These are phyloP conservation scores for Suhomyces tanzawaensis DNA, from an alignment of 805 yeast species.

Conservation along the genomic window DNA sequence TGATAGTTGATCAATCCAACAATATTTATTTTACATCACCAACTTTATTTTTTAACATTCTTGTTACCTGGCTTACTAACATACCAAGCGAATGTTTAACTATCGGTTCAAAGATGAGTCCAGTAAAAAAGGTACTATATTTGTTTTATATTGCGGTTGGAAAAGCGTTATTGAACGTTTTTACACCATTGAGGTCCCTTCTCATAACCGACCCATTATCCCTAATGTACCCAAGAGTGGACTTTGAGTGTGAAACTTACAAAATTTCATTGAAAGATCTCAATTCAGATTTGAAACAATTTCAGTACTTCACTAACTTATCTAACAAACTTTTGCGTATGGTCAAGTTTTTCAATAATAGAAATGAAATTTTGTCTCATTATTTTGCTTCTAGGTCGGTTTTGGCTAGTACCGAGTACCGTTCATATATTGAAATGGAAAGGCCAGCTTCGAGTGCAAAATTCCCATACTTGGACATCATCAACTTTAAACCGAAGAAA, in stretches of 20 bases:
- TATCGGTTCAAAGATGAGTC: slow-evolving; percentile 24
- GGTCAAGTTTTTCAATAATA: slow-evolving; percentile 32
- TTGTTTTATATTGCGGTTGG: slow-evolving; percentile 37
- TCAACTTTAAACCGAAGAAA: slow-evolving; percentile 16
- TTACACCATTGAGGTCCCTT: slow-evolving; percentile 34
- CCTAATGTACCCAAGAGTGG: slow-evolving; percentile 30
- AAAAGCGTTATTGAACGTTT: slow-evolving; percentile 29
- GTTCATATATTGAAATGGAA: slow-evolving; percentile 12
- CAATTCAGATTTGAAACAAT: slow-evolving; percentile 18
- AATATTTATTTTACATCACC: slow-evolving; percentile 27
- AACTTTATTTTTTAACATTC: slow-evolving; percentile 29
- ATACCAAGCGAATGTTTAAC: slow-evolving; percentile 33
- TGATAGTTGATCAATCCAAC: slow-evolving; percentile 12
- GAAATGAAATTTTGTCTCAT: slow-evolving; percentile 26
- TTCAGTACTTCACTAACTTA: slow-evolving; percentile 19
- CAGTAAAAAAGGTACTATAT: slow-evolving; percentile 32
- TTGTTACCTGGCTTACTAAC: slow-evolving; percentile 35
- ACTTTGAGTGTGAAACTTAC: slow-evolving; percentile 23
- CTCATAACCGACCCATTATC: slow-evolving; percentile 34
- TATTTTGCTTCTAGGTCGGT: slow-evolving; percentile 20
- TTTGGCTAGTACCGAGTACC: slow-evolving; percentile 12
- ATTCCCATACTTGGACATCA: slow-evolving; percentile 12
- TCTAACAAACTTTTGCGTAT: slow-evolving; percentile 28
- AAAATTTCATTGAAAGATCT: slow-evolving; percentile 7
- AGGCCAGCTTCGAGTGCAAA: slow-evolving; percentile 9